Base-by-base conservation (phyloP, 2,329 filamentous ascomycete genomes). In the Magnaporthales sp. region DNA sequence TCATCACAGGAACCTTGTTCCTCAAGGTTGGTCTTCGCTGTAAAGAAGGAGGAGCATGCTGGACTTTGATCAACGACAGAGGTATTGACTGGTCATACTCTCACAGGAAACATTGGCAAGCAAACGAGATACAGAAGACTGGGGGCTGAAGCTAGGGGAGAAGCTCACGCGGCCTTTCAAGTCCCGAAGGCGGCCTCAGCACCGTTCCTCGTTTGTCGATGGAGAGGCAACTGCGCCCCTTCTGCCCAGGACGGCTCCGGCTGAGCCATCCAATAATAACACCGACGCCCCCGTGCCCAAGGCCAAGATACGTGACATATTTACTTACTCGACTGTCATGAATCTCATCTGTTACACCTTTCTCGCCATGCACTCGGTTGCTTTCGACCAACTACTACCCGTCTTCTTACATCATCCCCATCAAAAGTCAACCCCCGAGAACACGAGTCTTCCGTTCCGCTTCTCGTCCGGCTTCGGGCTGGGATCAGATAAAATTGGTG, bases 371-470 rank as follows among this genome's bases (percentile, higher is more conserved):
- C 93, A 97, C 76, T 89, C 87, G 0, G 87, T 96, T 54, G 89
- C 92, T 0, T 97, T 89, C 74, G 94, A 98, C 76, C 93, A 96
- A 74, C 83, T 94, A 2, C 85, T 98, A 1, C 91, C 93, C 3
- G 92, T 97, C 0, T 96, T 96, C 75, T 84, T 97, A 73, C 91
- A 96, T 77, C 90, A 92, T 70, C 89, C 90, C 0, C 77, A 77
- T 0, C 82, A 88, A 71, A 74, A 82, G 4, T 76, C 81, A 4
- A 77, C 84, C 38, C 77, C 84, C 62, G 83, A 86, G 67, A 86
- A 86, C 72, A 85, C 82, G 0, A 78, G 81, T 1, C 82, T 92
- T 0, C 93, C 93, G 0, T 89, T 97, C 73, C 90, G 91, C 73
- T 97, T 97, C 73, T 83, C 85, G 1, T 89, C 92, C 51, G 93